Percentiles rank a stretch among this genome's conserved stretches.
phyloP scores from a whole-genome alignment of 805 yeast genomes.

The Debaryomyces maramus region DNA sequence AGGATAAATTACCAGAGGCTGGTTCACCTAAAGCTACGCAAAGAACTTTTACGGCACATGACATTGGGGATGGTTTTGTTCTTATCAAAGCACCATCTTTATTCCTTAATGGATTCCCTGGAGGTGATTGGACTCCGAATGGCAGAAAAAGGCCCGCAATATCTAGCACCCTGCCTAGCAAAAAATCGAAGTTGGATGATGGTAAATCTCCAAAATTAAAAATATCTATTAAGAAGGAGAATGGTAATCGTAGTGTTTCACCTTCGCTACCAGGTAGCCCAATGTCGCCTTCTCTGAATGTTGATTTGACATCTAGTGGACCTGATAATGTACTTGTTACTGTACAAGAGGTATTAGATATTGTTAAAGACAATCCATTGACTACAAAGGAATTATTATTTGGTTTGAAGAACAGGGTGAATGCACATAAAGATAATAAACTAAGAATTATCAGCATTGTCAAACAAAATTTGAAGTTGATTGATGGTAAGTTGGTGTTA shows the following conservation, averaged over 20 bases:
- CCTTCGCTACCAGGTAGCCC: slow-evolving; percentile 17
- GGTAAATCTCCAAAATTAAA: slow-evolving; percentile 15
- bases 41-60: slow-evolving; percentile 23
- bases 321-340: slow-evolving; percentile 53
- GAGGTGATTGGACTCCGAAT: slow-evolving; percentile 83
- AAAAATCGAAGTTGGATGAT: slow-evolving; percentile 40
- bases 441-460: slow-evolving; percentile 58
- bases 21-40: slow-evolving; percentile 6
- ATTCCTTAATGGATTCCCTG: slow-evolving; percentile 65
- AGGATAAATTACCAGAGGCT: slow-evolving; percentile 19
- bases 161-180: slow-evolving; percentile 29
- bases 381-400: slow-evolving; percentile 65
- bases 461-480: slow-evolving; percentile 55
- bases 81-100: slow-evolving; percentile 63
- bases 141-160: slow-evolving; percentile 37
- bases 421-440: slow-evolving; percentile 62
- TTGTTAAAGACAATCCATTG: slow-evolving; percentile 57
- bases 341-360: slow-evolving; percentile 66
- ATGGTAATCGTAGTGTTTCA: slow-evolving; percentile 11
- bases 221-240: slow-evolving; percentile 12
- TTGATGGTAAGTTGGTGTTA: slow-evolving; percentile 47
- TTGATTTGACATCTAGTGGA: slow-evolving; percentile 37
- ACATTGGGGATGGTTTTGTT: slow-evolving; percentile 44
- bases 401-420: slow-evolving; percentile 60
- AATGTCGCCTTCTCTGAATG: slow-evolving; percentile 9